phyloP scores from a whole-genome alignment of 2,329 filamentous ascomycete genomes.

The Monosporascus sp. region DNA sequence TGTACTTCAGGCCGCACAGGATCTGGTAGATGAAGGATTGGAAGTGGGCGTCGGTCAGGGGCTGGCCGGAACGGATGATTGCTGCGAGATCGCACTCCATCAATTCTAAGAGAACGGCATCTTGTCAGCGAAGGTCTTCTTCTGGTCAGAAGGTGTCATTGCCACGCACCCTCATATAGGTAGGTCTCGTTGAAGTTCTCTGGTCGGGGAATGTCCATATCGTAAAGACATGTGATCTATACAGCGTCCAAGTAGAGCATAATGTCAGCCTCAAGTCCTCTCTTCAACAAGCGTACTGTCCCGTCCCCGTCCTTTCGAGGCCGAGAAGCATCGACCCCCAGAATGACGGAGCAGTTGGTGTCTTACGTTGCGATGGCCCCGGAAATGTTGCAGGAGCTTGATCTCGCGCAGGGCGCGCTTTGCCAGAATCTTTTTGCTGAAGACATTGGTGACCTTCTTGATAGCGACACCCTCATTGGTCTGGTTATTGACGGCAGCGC shows the following conservation, averaged over 20 bases:
- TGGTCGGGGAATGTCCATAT: conserved; percentile 97
- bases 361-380: conserved; percentile 77
- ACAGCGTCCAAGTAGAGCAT: conserved; percentile 28
- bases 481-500: conserved; percentile 86
- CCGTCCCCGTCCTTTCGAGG: no score
- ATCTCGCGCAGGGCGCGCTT: conserved; percentile 98
- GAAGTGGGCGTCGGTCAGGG: conserved; percentile 96
- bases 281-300: no score
- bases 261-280: conserved; percentile 7
- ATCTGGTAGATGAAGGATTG: conserved; percentile 99
- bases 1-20: conserved; percentile 96
- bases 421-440: conserved; percentile 99
- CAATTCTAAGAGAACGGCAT: conserved; percentile 57
- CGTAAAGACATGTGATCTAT: conserved; percentile 98
- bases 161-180: conserved; percentile 80
- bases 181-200: conserved; percentile 99
- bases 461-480: conserved; percentile 93
- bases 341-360: not conserved
- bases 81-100: conserved; percentile 99
- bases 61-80: conserved; percentile 95
- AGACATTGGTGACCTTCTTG: conserved; percentile 99
- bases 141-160: conserved; percentile 2
- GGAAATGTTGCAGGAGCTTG: conserved; percentile 96
- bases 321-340: no score
- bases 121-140: conserved; percentile 7